phyloP scores from a whole-genome alignment of 371 early-diverging fungal genomes.

The Funneliformis caledonium region DNA sequence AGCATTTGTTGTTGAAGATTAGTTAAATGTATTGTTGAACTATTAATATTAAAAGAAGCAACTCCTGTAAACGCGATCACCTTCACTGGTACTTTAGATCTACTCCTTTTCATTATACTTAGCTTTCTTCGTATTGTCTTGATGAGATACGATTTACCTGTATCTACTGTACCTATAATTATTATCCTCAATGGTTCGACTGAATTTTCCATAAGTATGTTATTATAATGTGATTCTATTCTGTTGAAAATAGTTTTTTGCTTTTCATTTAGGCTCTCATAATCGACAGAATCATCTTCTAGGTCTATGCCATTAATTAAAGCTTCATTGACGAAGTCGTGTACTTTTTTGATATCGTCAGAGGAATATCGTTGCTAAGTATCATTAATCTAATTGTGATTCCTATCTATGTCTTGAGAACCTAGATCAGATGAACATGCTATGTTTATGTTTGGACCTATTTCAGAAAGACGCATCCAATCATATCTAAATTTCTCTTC shows the following conservation, averaged over 20 bases:
- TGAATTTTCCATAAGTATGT: no score
- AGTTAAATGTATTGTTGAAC: slow-evolving; percentile 70
- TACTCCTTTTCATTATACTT: not conserved
- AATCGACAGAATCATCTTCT: no score
- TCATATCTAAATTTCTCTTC: not conserved
- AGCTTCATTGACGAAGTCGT: no score
- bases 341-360: no score
- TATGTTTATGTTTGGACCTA: not conserved
- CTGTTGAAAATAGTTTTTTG: no score
- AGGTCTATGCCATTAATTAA: no score
- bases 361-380: not conserved
- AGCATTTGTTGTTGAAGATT: not conserved
- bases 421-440: not conserved
- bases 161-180: no score
- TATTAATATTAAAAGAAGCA: slow-evolving; percentile 84
- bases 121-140: not conserved
- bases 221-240: no score
- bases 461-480: not conserved
- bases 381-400: not conserved
- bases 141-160: no score
- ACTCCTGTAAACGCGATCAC: slow-evolving; percentile 89
- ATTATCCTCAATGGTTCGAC: no score
- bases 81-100: slow-evolving; percentile 48
- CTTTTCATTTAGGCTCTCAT: no score
- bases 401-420: not conserved